These are phyloP conservation scores for Taxillus chinensis DNA, from an alignment of 164 flowering plant species.

Conservation along the genomic window DNA sequence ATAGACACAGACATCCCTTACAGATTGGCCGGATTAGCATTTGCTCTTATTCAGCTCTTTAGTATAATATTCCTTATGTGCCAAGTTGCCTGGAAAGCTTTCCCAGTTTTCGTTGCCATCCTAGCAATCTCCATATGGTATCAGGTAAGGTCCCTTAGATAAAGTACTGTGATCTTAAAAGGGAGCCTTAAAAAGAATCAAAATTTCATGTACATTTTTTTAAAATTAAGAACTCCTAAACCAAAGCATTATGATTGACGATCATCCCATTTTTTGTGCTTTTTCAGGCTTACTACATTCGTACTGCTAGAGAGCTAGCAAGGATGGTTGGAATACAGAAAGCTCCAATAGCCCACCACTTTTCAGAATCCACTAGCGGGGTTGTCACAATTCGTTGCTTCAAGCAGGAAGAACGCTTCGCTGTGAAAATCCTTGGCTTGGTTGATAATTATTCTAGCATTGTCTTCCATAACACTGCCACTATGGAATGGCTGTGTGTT, in stretches of 20 bases:
- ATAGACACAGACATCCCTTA: slow-evolving; percentile 80
- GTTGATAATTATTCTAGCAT: slow-evolving; percentile 62
- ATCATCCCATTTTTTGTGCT: neutral
- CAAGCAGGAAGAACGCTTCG: slow-evolving; percentile 55
- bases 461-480: slow-evolving; percentile 50
- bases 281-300: slow-evolving; percentile 61
- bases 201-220: neutral
- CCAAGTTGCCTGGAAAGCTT: slow-evolving; percentile 63
- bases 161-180: neutral
- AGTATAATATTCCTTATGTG: slow-evolving; percentile 65
- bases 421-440: slow-evolving; percentile 24
- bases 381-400: slow-evolving; percentile 62
- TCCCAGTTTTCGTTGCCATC: slow-evolving; percentile 41
- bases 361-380: slow-evolving; percentile 61
- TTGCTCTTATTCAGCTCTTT: slow-evolving; percentile 67
- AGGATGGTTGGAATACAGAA: slow-evolving; percentile 63
- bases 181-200: neutral
- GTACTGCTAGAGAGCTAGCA: slow-evolving; percentile 75
- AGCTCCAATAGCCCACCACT: slow-evolving; percentile 74
- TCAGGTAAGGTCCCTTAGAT: slow-evolving; percentile 33
- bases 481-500: slow-evolving; percentile 83
- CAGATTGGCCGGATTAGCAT: slow-evolving; percentile 72
- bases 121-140: slow-evolving; percentile 67
- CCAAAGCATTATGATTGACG: too few species aligned
- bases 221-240: too few species aligned